Percentiles rank a stretch among this genome's conserved stretches.
phyloP scores from a whole-genome alignment of 2,329 filamentous ascomycete species.

The Verticillium zaregamsianum region DNA sequence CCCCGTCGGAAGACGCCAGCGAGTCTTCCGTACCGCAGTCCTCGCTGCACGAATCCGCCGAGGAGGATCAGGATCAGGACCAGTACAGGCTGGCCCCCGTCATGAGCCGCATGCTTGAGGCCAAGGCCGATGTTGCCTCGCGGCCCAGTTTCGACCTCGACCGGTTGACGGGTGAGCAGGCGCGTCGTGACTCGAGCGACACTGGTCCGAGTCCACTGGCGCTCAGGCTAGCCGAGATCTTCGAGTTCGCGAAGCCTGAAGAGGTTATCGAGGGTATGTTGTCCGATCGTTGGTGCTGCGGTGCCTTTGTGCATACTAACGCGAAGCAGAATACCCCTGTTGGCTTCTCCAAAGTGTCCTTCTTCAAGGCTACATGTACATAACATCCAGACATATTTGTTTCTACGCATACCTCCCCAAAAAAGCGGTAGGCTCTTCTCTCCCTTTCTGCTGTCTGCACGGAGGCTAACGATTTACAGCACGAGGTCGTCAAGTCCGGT shows the following conservation, averaged over 20 bases:
- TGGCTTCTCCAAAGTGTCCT: conserved; percentile 90
- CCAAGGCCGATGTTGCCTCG: conserved; percentile 58
- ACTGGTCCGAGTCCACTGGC: conserved; percentile 57
- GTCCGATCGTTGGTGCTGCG: background rate
- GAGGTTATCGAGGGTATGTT: conserved; percentile 70
- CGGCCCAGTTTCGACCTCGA: conserved; percentile 56
- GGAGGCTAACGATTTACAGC: conserved; percentile 32
- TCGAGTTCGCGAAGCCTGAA: conserved; percentile 76
- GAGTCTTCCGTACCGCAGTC: conserved; percentile 17
- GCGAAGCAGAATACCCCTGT: conserved; percentile 73
- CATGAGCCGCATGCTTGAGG: conserved; percentile 74
- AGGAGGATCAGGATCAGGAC: conserved; percentile 24
- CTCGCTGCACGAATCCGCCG: conserved; percentile 5
- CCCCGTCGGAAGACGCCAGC: conserved; percentile 28
- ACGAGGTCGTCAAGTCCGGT: conserved; percentile 77
- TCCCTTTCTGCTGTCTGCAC: conserved; percentile 3
- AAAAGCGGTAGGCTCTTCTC: conserved; percentile 57
- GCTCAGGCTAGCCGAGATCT: conserved; percentile 74
- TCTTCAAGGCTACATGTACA: conserved; percentile 92
- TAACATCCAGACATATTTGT: conserved; percentile 88
- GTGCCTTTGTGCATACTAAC: background rate
- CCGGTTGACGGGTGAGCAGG: conserved; percentile 33
- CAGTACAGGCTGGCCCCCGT: conserved; percentile 58
- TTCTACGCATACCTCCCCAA: conserved; percentile 98
- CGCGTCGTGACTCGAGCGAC: conserved; percentile 12